These are phyloP conservation scores for Maudiozyma humilis DNA, from an alignment of 1,139 yeast species.

Conservation along the genomic window DNA sequence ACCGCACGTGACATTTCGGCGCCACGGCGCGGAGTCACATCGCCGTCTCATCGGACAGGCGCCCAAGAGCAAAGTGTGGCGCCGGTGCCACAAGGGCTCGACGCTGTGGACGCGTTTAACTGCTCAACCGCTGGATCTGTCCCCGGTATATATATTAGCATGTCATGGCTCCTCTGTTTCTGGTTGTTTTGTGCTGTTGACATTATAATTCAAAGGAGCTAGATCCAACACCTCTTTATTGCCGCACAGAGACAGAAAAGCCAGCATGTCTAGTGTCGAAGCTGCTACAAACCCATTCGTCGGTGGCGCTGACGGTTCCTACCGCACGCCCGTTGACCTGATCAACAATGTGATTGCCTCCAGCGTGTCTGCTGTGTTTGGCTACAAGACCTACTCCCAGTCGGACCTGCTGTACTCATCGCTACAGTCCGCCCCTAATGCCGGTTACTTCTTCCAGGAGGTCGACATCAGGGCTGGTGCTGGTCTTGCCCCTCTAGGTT, in stretches of 20 bases:
- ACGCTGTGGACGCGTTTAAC: too few species aligned
- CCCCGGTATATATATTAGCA: too few species aligned
- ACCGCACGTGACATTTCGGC: conserved; percentile 1
- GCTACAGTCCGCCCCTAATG: conserved; percentile 41
- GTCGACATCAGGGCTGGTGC: conserved; percentile 81
- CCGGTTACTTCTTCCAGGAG: conserved; percentile 39
- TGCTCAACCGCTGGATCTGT: too few species aligned
- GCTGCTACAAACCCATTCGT: conserved; percentile 45
- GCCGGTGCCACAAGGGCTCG: too few species aligned
- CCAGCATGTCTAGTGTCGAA: neutral
- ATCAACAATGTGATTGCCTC: conserved; percentile 28
- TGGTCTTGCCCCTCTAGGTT: conserved; percentile 71
- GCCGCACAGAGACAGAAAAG: too few species aligned
- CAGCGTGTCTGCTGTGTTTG: conserved; percentile 56
- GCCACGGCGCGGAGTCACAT: neutral
- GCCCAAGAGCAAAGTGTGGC: too few species aligned
- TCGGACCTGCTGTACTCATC: conserved; percentile 54
- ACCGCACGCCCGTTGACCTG: conserved; percentile 36
- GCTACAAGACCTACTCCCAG: conserved; percentile 59
- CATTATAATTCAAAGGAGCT: too few species aligned
- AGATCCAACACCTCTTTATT: too few species aligned
- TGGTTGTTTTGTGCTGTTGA: too few species aligned
- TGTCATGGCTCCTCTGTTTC: too few species aligned
- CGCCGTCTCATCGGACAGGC: neutral
- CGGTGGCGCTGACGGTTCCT: conserved; percentile 37